Base-by-base conservation (phyloP, 192 early-diverging fungal genomes). In the Coemansia interrupta region DNA sequence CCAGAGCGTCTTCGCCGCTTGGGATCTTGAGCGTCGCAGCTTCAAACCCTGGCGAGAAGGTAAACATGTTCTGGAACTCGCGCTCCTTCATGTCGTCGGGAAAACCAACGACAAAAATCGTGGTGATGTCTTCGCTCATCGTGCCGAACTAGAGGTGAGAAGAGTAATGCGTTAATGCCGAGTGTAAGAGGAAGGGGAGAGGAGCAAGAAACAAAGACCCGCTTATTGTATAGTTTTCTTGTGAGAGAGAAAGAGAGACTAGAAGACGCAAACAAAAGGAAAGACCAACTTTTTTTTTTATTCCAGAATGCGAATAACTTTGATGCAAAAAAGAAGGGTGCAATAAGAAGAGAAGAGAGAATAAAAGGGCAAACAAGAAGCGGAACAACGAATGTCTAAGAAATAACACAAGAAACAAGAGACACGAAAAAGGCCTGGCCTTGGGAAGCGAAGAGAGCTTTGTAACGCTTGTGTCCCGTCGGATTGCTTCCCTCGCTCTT, bases 51-150 rank as follows among this genome's bases (percentile, higher is more conserved):
- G 91, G 83, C 19, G 90, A 92, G 60, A 99, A 98, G 24, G 90
- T 93, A 81, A 99, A 99, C 94, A 97, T 97, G 80, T 96, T 97
- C 66, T 96, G 95, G 65, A 99, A 99, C 77, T 99, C 97, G 42
- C 97, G 82, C 75, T 99, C 97, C 68, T 86, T 87, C 92, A 97
- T 95, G 75, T 99, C 97, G 19, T 97, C 94, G 18, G 97, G 97
- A 63, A 99, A 97, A 5, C 97, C 97, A 42, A 97, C 95, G 13
- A 97, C 94, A 84, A 99, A 99, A 62, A 99, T 97, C 64, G 97
- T 99, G 20, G 94, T 93, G 61, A 99, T 95, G 54, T 99, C 97
- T 60, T 99, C 77, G 54, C 66, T 66, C 75, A 78, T 78, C 46
- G 30, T 32, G 52, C 39, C 8, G 15, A 48, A 65, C 39, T 13